Evolutionary conservation across 768 basidiomycete genomes (phyloP).

Genomic region (Lactifluus hygrophoroides): DNA sequence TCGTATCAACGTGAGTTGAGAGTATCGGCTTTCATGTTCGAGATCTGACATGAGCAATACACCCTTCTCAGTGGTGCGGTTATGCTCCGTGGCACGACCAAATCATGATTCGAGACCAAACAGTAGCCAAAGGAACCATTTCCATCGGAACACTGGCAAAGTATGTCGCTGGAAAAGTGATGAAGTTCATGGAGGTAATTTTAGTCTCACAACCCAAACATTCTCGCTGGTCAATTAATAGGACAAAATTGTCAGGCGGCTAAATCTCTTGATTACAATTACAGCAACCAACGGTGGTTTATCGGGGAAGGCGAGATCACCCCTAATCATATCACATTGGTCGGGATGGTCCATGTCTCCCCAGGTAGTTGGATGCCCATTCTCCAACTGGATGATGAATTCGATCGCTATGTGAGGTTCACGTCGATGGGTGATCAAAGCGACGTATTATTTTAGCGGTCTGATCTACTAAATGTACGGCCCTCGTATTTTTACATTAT

Average conservation of each 20-base stretch:
- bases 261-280: neutral
- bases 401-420: too few species aligned
- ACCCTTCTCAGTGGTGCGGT: conserved; percentile 4
- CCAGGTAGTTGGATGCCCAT: conserved; percentile 17
- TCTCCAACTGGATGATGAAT: conserved; percentile 6
- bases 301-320: neutral
- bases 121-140: neutral
- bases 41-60: neutral
- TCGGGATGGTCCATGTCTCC: conserved; percentile 8
- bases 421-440: too few species aligned
- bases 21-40: neutral
- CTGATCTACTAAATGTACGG: too few species aligned
- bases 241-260: too few species aligned
- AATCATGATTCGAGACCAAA: conserved; percentile 3
- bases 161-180: conserved; percentile 1
- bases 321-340: neutral
- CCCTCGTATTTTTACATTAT: too few species aligned
- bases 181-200: neutral
- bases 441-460: too few species aligned
- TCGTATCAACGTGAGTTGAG: conserved; percentile 4
- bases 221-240: too few species aligned
- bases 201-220: too few species aligned
- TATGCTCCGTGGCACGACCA: neutral
- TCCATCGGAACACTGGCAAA: conserved; percentile 1
- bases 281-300: neutral